Evolutionary conservation across 345 rosid species (phyloP), one percentile per base, ranked within the genome.

Genomic region (Garcia nutans): DNA sequence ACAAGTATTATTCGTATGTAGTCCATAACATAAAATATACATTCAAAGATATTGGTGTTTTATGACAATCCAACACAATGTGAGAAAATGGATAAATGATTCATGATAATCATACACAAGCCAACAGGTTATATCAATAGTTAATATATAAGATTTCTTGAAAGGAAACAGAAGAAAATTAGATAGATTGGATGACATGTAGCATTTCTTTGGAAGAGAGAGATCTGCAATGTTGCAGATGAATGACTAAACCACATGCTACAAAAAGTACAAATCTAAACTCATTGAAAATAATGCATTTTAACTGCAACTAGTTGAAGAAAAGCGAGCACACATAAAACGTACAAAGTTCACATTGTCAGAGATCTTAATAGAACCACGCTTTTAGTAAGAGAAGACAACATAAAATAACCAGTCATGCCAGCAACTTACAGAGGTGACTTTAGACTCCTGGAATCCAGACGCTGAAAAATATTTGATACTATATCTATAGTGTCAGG

Each of bases 371-470:
- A 54, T 12, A 37, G 8, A 26, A 61, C 57, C 28, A n/a, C 28
- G 52, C 2, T 20, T 28, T 28, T 5, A 47, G 23, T 56, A n/a
- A 64, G 28, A 54, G 13, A 22, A 56, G 1, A 19, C 0, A 23
- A 68, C 12, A 52, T 28, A 58, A 8, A 65, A 10, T 12, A 17
- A 20, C 26, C 42, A 69, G 17, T 9, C 6, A 33, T 9, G 60
- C 49, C 42, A 68, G 77, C 10, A 66, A 88, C 95, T 90, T 76
- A 91, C 97, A 73, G 79, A 60, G 96, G 94, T 63, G 90, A 83
- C 81, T 86, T 88, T 66, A 85, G 70, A 83, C 72, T 82, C 80
- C 89, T 88, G 58, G 91, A 84, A 77, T 88, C 91, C 79, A 93
- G 78, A 81, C 68, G 78, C 55, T 76, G 81, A 68, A 88, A 83